Base-by-base conservation (phyloP, 805 yeast genomes). In the Wickerhamiella occidentalis region DNA sequence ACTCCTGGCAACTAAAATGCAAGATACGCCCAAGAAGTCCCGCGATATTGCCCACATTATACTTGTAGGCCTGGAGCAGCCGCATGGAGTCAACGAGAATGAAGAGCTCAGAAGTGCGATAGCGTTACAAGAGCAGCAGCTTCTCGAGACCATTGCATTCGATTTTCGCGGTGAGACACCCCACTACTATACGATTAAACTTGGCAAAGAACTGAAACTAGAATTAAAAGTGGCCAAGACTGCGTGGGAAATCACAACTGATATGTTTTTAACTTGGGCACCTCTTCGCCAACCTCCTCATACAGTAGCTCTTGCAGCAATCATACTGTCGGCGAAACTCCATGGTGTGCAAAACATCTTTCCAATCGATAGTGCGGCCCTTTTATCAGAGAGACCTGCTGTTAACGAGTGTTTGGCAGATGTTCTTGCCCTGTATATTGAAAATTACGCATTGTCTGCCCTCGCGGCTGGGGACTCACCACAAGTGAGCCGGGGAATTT, bases 221-320 rank as follows among this genome's bases (percentile, higher is more conserved):
- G 68, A 71, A 19, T 70, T 73, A 55, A 71, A 74, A 13, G 61
- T 73, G 9, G 73, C 80, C 3, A 68, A 72, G 55, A 62, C 77
- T 35, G 78, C 83, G 1, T 87, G 95, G 95, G 64, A 77, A n/a
- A 71, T 86, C 1, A 70, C 79, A n/a, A 77, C 77, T 56, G 96
- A 87, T 61, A 68, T 79, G 9, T 77, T 80, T 60, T 74, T 79
- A 49, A 78, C 94, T 1, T 85, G 83, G 33, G 69, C 82, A 15
- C 72, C 78, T 8, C 64, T 87, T 30, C 79, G 77, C 57, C 72
- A 77, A 7, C 92, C 95, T 1, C 79, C 85, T 3, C 90, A 85
- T 61, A 73, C 80, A 23, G 76, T 82, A 28, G 86, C 95, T 0
- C 59, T 85, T 47, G 82, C 85, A 2, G 72, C 77, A 25, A 64